Conservation (phyloP, 805 yeast genomes). For the Candida piceae region DNA sequence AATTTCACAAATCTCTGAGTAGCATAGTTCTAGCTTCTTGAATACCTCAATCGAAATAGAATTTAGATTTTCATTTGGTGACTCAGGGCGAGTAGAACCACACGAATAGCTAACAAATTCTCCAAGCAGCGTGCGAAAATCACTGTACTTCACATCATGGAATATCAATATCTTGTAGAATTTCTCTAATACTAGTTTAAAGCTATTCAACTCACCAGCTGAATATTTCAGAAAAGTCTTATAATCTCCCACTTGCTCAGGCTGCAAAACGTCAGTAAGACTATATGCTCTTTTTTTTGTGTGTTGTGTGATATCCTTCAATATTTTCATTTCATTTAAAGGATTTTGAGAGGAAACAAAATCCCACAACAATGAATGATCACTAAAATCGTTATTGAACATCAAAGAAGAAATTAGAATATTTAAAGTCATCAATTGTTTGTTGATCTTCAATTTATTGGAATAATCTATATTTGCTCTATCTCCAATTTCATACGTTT, state of each 20-base stretch:
- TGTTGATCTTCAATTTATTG: constrained; percentile 43
- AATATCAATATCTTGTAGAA: constrained; percentile 27
- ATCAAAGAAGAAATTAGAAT: constrained; percentile 40
- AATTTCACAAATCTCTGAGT: constrained; percentile 3
- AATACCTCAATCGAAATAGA: constrained; percentile 5
- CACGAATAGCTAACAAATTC: constrained; percentile 9
- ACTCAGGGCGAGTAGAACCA: constrained; percentile 5
- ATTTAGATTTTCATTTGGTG: constrained; percentile 5
- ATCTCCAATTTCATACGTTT: constrained; percentile 15
- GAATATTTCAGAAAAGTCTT: constrained; percentile 46
- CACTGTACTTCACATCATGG: constrained; percentile 30
- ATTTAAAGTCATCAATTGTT: constrained; percentile 44
- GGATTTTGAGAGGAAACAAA: constrained; percentile 32
- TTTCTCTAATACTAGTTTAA: constrained; percentile 26
- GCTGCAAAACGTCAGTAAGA: constrained; percentile 17
- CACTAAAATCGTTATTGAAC: constrained; percentile 32
- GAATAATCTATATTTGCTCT: constrained; percentile 23
- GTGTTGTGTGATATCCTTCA: constrained; percentile 6
- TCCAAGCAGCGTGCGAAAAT: constrained; percentile 18
- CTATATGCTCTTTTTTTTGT: not conserved
- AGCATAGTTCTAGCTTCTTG: constrained; percentile 1
- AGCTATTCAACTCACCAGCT: constrained; percentile 34
- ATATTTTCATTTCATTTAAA: constrained; percentile 16
- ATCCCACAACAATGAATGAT: constrained; percentile 38
- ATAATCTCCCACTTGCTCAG: constrained; percentile 39